phyloP scores from a whole-genome alignment of 73 alveolate species.

The Stentor roeselii region DNA sequence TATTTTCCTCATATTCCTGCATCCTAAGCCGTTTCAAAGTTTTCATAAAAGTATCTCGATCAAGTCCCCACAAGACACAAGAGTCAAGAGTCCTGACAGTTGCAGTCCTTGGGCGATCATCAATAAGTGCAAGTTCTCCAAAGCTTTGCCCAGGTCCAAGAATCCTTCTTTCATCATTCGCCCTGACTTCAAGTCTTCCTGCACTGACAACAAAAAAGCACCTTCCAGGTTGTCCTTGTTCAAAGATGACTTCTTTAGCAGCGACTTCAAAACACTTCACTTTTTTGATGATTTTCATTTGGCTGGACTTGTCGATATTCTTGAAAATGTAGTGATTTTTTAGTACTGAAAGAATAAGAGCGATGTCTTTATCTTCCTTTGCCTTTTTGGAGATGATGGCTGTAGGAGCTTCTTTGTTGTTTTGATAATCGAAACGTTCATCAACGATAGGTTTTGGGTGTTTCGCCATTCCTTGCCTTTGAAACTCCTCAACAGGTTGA shows the following conservation, averaged over 20 bases:
- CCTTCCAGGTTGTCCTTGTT: constrained; percentile 24
- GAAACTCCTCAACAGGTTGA: not conserved
- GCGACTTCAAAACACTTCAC: not conserved
- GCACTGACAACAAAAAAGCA: not conserved
- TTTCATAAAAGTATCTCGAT: constrained; percentile 81
- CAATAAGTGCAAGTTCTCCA: constrained; percentile 11
- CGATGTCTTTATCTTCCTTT: constrained; percentile 18
- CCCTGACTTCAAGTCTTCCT: not conserved
- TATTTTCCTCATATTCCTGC: constrained; percentile 36
- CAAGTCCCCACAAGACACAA: constrained; percentile 83
- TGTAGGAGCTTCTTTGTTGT: constrained; percentile 23
- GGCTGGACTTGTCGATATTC: not conserved
- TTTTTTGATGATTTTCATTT: not conserved
- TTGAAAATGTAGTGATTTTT: constrained; percentile 18
- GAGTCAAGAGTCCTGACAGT: constrained; percentile 52
- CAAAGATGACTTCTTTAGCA: not conserved
- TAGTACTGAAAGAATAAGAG: not conserved
- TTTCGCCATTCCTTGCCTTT: not conserved
- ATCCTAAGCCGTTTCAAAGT: constrained; percentile 35
- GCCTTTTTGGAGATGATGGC: constrained; percentile 24
- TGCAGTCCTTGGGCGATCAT: constrained; percentile 16
- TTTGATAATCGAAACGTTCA: not conserved
- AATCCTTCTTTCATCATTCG: not conserved
- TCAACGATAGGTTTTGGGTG: not conserved
- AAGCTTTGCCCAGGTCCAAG: not conserved